Conservation (phyloP, 1,284 basidiomycete species). For the Ganoderma lingzhi region DNA sequence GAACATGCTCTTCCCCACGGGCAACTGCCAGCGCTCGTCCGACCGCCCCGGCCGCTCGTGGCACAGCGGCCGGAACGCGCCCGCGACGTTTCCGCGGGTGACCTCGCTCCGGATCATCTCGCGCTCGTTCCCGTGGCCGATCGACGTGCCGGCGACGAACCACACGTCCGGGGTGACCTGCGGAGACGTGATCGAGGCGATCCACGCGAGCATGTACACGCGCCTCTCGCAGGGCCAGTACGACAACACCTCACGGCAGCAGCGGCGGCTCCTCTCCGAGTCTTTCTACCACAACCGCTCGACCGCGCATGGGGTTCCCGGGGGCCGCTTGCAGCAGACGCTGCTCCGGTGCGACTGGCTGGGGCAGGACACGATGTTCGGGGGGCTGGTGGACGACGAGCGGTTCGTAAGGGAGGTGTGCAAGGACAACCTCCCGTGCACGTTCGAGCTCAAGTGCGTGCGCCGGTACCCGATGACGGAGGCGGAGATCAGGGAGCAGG, state of each 20-base stretch:
- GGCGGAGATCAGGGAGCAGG: conserved; percentile 55
- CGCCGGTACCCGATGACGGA: conserved; percentile 55
- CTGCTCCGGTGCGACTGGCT: conserved; percentile 73
- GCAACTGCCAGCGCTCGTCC: conserved; percentile 65
- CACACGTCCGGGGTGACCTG: conserved; percentile 71
- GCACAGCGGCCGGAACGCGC: conserved; percentile 69
- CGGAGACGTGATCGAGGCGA: conserved; percentile 70
- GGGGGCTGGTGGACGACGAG: conserved; percentile 61
- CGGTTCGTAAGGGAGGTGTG: conserved; percentile 51
- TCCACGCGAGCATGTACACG: conserved; percentile 59
- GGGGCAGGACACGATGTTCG: conserved; percentile 61
- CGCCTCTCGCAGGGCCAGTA: conserved; percentile 61
- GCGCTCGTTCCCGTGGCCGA: conserved; percentile 63
- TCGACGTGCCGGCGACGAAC: conserved; percentile 60
- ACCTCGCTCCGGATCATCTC: conserved; percentile 60
- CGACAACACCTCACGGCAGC: conserved; percentile 45
- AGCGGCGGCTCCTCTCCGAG: conserved; percentile 51
- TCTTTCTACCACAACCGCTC: conserved; percentile 73
- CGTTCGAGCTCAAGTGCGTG: conserved; percentile 64
- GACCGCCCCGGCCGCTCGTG: conserved; percentile 69
- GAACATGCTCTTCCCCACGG: conserved; percentile 77
- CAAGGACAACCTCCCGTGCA: conserved; percentile 61
- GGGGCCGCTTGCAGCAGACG: conserved; percentile 66
- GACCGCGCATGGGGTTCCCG: conserved; percentile 66
- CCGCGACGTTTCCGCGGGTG: conserved; percentile 79